Conservation (phyloP, 2,329 filamentous ascomycete species). For the Monosporascus cannonballus region DNA sequence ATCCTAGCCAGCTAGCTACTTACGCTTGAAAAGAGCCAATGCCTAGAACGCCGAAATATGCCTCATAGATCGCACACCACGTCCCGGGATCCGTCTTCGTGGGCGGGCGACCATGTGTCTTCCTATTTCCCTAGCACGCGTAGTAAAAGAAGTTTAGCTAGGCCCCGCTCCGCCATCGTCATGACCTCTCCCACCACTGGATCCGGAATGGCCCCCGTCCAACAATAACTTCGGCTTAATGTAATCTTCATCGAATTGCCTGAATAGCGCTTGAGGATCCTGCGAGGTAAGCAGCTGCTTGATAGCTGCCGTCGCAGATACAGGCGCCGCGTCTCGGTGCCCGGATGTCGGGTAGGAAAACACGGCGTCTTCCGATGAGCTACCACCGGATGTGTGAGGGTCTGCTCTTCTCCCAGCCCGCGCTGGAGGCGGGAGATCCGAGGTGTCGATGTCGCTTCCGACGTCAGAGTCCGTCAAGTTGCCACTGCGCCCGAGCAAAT, state of each 20-base stretch:
- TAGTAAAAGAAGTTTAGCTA: not conserved
- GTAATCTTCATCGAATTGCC: constrained; percentile 89
- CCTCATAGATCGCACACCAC: not conserved
- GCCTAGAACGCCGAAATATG: not conserved
- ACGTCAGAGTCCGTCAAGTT: constrained; percentile 52
- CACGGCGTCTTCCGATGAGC: constrained; percentile 24
- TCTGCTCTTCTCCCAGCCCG: constrained; percentile 20
- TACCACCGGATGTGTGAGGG: constrained; percentile 28
- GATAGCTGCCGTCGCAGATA: constrained; percentile 72
- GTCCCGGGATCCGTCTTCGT: not conserved
- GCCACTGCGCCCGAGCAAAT: constrained; percentile 43
- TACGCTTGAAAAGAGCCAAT: not conserved
- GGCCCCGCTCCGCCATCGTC: constrained; percentile 10
- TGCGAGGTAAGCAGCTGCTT: constrained; percentile 77
- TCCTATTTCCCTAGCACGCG: not conserved
- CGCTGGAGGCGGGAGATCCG: constrained; percentile 59
- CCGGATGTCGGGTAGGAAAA: constrained; percentile 30
- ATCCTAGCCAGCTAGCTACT: not conserved
- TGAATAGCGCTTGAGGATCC: constrained; percentile 85
- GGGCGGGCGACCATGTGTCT: not conserved
- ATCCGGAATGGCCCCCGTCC: constrained; percentile 50
- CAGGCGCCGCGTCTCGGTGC: constrained; percentile 30
- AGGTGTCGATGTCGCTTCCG: constrained; percentile 59
- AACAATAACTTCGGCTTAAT: constrained; percentile 88
- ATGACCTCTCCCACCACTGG: constrained; percentile 18